These are phyloP conservation scores for Verticillium nubilum DNA, from an alignment of 2,329 filamentous ascomycete genomes.

Conservation along the genomic window DNA sequence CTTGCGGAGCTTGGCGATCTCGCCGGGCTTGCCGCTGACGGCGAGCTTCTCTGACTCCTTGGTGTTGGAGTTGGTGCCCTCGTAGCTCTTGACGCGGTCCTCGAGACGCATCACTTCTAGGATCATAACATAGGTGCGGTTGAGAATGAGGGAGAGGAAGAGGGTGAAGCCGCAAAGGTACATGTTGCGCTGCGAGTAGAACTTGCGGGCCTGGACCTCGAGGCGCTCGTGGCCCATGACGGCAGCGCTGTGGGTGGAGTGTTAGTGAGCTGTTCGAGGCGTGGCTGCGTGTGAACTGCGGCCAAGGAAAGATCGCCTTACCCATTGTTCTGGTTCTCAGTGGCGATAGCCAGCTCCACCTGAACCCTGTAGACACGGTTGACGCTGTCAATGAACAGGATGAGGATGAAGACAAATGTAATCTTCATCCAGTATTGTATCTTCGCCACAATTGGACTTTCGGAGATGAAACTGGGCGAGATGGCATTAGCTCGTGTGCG, in stretches of 20 bases:
- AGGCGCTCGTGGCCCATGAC: conserved; percentile 90
- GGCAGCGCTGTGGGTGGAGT: conserved; percentile 40
- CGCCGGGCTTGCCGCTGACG: conserved; percentile 66
- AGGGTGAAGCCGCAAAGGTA: conserved; percentile 99
- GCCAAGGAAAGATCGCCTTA: conserved; percentile 31
- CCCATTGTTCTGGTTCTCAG: conserved; percentile 52
- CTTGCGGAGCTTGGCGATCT: conserved; percentile 65
- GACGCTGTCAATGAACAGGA: conserved; percentile 96
- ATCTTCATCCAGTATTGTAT: conserved; percentile 98
- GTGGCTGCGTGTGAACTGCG: not conserved
- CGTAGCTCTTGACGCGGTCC: conserved; percentile 80
- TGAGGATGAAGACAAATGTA: conserved; percentile 97
- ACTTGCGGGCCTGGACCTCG: conserved; percentile 98
- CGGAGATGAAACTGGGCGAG: conserved; percentile 75
- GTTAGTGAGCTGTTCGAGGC: too few relatives aligned
- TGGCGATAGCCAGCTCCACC: conserved; percentile 71
- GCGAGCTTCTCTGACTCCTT: conserved; percentile 70
- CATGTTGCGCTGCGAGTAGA: conserved; percentile 99
- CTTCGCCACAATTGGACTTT: conserved; percentile 79
- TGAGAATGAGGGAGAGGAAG: conserved; percentile 96
- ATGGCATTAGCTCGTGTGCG: not conserved
- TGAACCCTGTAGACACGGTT: conserved; percentile 79
- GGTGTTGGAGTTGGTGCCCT: conserved; percentile 47
- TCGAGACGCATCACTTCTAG: conserved; percentile 86
- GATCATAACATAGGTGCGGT: conserved; percentile 98